Evolutionary conservation across 1,284 basidiomycete genomes (phyloP), one percentile per base, ranked within the genome.

Genomic region (Ustilago hordei): DNA sequence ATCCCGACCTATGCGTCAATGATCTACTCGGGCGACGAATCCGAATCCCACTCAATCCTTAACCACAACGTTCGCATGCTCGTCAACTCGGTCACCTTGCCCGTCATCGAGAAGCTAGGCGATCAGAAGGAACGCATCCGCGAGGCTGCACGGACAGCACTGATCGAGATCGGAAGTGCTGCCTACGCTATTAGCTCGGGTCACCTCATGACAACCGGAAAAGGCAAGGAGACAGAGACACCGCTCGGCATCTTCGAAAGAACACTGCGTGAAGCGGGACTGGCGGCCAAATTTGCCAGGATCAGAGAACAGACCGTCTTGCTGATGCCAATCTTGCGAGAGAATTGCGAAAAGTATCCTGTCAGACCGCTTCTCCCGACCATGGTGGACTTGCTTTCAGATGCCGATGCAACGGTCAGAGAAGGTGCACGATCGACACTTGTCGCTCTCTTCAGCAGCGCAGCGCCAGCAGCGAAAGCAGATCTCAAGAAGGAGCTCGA

Each of bases 401-500:
- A 99, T 86, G 91, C 92, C 1, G 96, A 99, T 84, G 91, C 92
- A 4, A 90, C 91, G 75, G 96, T 99, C 55, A 91, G 97, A 43
- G 93, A 95, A 66, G 92, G 91, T 81, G 92, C 96, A 1, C 90
- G 92, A 58, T 89, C 90, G 80, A 92, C 94, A 0, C 90, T 95
- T 55, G 90, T 97, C 15, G 91, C 92, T 69, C 89, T 99, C 52
- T 95, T 98, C 82, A 91, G 93, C 0, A 92, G 92, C 12, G 90
- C 93, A 0, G 90, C 90, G 1, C 91, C 95, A 79, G 91, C 91
- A 8, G 96, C 95, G 3, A 91, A 93, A 55, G 90, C 94, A 0
- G 95, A 98, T 85, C 89, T 99, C 60, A 98, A 98, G 88, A 95
- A 93, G 84, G 93, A 95, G 84, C 89, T 99, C 89, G 87, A 90